Evolutionary conservation across 139 green algal genomes (phyloP).

Genomic region (Chlorella sp.): DNA sequence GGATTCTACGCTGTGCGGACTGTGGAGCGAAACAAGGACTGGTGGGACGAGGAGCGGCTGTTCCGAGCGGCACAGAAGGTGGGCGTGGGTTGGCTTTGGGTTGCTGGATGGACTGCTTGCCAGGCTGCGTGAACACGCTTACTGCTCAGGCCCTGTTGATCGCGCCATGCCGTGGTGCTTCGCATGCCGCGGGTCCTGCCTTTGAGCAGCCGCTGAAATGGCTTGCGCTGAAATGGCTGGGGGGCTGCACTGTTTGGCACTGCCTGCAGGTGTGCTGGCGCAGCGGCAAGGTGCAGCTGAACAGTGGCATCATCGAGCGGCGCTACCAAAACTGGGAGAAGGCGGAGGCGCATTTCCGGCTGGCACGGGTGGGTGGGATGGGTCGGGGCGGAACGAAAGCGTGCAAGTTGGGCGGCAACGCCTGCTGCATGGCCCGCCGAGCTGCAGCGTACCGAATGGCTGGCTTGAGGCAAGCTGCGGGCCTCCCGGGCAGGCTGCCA

Average conservation of each 20-base stretch:
- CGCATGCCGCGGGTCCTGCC: background rate
- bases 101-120: background rate
- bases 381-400: too few relatives aligned
- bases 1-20: slow-evolving; percentile 48
- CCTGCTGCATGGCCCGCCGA: too few relatives aligned
- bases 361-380: background rate
- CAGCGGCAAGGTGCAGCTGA: slow-evolving; percentile 83
- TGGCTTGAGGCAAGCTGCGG: too few relatives aligned
- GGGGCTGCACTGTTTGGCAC: background rate
- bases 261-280: slow-evolving; percentile 60
- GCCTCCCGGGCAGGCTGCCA: too few relatives aligned
- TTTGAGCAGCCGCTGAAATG: slow-evolving; percentile 58
- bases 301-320: slow-evolving; percentile 77
- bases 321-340: slow-evolving; percentile 41
- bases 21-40: slow-evolving; percentile 70
- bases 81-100: background rate
- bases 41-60: slow-evolving; percentile 72
- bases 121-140: too few relatives aligned
- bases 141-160: too few relatives aligned
- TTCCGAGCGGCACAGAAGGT: slow-evolving; percentile 70
- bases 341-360: slow-evolving; percentile 67
- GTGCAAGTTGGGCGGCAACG: too few relatives aligned
- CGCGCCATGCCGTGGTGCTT: too few relatives aligned
- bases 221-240: too few relatives aligned
- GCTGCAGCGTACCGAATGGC: too few relatives aligned